Evolutionary conservation across 1,139 yeast genomes (phyloP), one percentile per base, ranked within the genome.

Genomic region (Yamadazyma siamensis): DNA sequence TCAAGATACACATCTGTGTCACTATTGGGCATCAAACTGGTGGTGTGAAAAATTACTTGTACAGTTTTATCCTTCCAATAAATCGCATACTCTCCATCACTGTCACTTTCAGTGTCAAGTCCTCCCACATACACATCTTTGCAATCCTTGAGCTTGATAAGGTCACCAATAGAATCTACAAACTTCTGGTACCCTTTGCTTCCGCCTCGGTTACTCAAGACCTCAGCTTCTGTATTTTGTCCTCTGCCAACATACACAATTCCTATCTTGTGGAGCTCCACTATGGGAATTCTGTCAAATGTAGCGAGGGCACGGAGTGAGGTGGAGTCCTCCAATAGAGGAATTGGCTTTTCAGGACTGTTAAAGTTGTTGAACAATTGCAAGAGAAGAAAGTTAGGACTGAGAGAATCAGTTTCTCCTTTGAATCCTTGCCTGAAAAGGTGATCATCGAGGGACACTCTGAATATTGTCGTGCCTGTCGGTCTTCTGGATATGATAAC

Each of bases 231-330:
- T 0, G 62, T 59, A 1, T 53, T 50, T 50, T 87, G 96, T 6
- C 76, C 74, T 1, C 75, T 78, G 0, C 78, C 91, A 41, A 86
- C 75, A 50, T 86, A 87, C 11, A 87, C 47, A 11, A 87, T 62
- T 0, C 96, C 95, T 23, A 83, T 73, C 51, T 86, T 87, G 53
- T 81, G 88, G 44, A 80, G 81, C 32, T 81, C 85, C 8, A 83
- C 84, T 7, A 81, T 79, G 0, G 95, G 94, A 2, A 84, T 77
- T 13, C 89, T 59, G 49, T 87, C 95, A 38, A 87, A 64, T 4
- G 80, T 70, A 3, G 71, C 55, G 17, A 87, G 50, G 0, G 91
- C 85, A 24, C 95, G 64, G 7, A 56, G 50, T 0, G 77, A 65
- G 1, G 71, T 56, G 0, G 77, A 53, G 35, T 79, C 85, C 15